Percentiles rank a stretch among this genome's conserved stretches.
phyloP scores from a whole-genome alignment of 2,329 filamentous ascomycete species.

The Neonectria neomacrospora region DNA sequence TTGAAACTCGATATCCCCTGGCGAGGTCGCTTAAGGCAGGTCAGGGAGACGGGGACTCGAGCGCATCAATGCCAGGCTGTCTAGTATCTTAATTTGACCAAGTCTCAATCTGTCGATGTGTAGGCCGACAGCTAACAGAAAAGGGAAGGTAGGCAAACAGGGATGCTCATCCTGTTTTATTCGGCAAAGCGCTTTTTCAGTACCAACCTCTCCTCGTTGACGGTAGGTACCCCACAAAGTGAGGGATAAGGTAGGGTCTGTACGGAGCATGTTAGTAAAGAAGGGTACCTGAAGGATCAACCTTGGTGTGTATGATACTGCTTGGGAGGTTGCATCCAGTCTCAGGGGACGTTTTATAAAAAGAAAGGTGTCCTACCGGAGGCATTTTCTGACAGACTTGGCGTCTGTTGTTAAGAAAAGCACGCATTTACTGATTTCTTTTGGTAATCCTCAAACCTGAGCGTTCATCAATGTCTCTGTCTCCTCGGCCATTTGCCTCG shows the following conservation, averaged over 20 bases:
- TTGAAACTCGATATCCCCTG: constrained; percentile 3
- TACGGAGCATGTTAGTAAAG: background rate
- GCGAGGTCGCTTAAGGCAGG: background rate
- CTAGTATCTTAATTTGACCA: too few species aligned
- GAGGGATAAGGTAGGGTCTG: background rate
- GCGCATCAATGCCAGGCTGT: background rate
- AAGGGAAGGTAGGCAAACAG: background rate
- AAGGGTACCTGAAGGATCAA: background rate
- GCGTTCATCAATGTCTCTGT: background rate
- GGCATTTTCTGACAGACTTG: too few species aligned
- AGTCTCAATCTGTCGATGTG: background rate
- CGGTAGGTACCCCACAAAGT: background rate
- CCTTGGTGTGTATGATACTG: background rate
- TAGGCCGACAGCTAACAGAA: background rate
- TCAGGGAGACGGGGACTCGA: background rate
- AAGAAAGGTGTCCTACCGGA: too few species aligned
- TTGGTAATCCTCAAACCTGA: background rate
- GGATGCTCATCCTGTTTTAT: background rate
- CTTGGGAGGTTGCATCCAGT: background rate
- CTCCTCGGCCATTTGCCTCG: background rate
- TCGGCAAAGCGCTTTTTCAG: background rate
- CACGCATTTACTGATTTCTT: background rate
- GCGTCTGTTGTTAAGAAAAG: background rate
- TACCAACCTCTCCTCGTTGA: background rate
- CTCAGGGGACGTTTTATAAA: too few species aligned